These are phyloP conservation scores for Amaranthus palmeri DNA, from an alignment of 148 eudicot species.

Conservation along the genomic window DNA sequence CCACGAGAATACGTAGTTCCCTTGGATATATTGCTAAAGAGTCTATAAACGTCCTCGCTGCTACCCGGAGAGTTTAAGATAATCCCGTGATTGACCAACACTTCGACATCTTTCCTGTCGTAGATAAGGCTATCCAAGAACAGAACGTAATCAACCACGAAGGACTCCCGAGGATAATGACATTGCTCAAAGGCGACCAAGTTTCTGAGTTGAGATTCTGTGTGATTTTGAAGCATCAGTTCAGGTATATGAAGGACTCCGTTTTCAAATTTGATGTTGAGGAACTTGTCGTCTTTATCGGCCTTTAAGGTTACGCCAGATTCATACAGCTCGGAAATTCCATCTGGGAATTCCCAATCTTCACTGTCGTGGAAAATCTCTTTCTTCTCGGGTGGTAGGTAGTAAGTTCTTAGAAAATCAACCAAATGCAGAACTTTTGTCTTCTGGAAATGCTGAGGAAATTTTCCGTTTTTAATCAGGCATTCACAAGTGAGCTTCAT, in stretches of 20 bases:
- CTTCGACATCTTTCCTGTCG: conserved; percentile 30
- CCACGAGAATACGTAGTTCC: conserved; percentile 29
- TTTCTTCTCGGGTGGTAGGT: conserved; percentile 29
- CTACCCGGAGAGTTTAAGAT: conserved; percentile 32
- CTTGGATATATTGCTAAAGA: conserved; percentile 32
- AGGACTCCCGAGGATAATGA: conserved; percentile 33
- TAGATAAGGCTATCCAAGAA: conserved; percentile 33
- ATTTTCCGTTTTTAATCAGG: conserved; percentile 21
- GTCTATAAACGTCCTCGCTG: conserved; percentile 26
- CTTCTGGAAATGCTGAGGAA: conserved; percentile 21
- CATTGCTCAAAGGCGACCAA: conserved; percentile 36
- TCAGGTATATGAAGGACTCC: conserved; percentile 28
- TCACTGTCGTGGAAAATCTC: conserved; percentile 3
- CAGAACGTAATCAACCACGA: conserved; percentile 29
- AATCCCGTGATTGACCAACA: conserved; percentile 30
- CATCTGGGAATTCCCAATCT: conserved; percentile 38
- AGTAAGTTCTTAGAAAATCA: conserved; percentile 33
- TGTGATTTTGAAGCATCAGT: conserved; percentile 25
- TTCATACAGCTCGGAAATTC: conserved; percentile 30
- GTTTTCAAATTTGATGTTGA: conserved; percentile 28
- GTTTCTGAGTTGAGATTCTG: conserved; percentile 34
- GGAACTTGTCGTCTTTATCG: conserved; percentile 27
- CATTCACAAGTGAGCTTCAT: conserved; percentile 28
- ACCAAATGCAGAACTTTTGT: conserved; percentile 29
- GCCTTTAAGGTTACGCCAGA: conserved; percentile 28